Conservation (phyloP, 2,329 filamentous ascomycete species). For the Fusarium sp. region DNA sequence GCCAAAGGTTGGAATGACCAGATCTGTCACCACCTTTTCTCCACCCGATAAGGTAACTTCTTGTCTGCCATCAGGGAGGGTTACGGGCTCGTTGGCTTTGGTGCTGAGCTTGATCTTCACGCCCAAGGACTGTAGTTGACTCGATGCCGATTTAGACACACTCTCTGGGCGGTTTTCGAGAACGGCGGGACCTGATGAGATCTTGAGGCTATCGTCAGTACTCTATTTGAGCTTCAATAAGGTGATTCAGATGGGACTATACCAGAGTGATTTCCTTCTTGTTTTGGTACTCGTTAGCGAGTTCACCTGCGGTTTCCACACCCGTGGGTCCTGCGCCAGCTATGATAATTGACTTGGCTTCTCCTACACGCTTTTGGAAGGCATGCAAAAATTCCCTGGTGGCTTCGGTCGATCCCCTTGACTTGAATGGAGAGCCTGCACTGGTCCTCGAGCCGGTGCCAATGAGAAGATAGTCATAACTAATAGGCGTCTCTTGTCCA, state of each 20-base stretch:
- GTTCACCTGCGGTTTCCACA: conserved; percentile 2
- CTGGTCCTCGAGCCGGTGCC: not conserved
- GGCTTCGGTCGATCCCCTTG: not conserved
- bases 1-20: conserved; percentile 8
- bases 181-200: not conserved
- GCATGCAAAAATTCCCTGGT: not conserved
- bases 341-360: not conserved
- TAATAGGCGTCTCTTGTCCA: not conserved
- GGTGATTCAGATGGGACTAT: not conserved
- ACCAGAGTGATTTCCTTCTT: not conserved
- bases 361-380: not conserved
- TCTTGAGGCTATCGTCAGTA: too few species aligned
- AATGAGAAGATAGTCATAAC: conserved; percentile 1
- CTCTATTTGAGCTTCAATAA: too few species aligned
- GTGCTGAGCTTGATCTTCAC: not conserved
- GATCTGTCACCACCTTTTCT: not conserved
- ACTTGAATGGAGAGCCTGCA: not conserved
- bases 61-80: not conserved
- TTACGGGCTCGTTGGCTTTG: not conserved
- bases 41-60: not conserved
- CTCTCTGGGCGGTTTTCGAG: not conserved
- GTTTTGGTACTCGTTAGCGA: not conserved
- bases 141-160: not conserved
- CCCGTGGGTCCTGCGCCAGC: conserved; percentile 5
- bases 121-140: not conserved